Base-by-base conservation (phyloP, 345 rosid genomes). In the Linum trigynum region DNA sequence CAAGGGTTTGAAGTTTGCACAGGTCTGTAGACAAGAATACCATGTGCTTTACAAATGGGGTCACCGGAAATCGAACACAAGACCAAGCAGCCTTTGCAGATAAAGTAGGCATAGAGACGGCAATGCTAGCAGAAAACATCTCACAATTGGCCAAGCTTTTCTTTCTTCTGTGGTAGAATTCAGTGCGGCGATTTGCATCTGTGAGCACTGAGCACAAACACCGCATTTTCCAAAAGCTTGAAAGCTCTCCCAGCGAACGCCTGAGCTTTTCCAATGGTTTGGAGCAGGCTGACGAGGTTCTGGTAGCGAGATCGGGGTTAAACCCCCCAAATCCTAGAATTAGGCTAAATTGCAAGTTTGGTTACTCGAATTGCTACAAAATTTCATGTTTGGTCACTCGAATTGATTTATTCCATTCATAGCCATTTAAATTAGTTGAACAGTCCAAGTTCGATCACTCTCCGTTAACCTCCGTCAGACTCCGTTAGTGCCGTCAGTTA, bases 271-370 rank as follows among this genome's bases (percentile, higher is more conserved):
- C 38, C 62, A 50, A 74, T 61, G 9, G 69, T 60, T 61, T 65
- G 77, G 70, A 77, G 69, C 66, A 55, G 42, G 17, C 55, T 45
- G 39, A 61, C 62, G 39, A 77, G 66, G 64, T 71, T 74, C 67
- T 65, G 57, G 59, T 55, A 71, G 6, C 43, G 74, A 38, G 39
- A 12, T 41, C 17, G 10, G 45, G n/a, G n/a, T n/a, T n/a, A n/a
- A n/a, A n/a, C n/a, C n/a, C n/a, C n/a, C n/a, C n/a, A n/a, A n/a
- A n/a, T n/a, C n/a, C n/a, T n/a, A n/a, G n/a, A n/a, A n/a, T n/a
- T n/a, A n/a, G n/a, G n/a, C n/a, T n/a, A n/a, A n/a, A n/a, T n/a
- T n/a, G n/a, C n/a, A n/a, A n/a, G n/a, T n/a, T n/a, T n/a, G n/a
- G n/a, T n/a, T n/a, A n/a, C n/a, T n/a, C n/a, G n/a, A n/a, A n/a